Percentiles rank a stretch among this genome's conserved stretches.
These are phyloP conservation scores for Funneliformis geosporum DNA, from an alignment of 192 early-diverging fungal species.

Conservation along the genomic window DNA sequence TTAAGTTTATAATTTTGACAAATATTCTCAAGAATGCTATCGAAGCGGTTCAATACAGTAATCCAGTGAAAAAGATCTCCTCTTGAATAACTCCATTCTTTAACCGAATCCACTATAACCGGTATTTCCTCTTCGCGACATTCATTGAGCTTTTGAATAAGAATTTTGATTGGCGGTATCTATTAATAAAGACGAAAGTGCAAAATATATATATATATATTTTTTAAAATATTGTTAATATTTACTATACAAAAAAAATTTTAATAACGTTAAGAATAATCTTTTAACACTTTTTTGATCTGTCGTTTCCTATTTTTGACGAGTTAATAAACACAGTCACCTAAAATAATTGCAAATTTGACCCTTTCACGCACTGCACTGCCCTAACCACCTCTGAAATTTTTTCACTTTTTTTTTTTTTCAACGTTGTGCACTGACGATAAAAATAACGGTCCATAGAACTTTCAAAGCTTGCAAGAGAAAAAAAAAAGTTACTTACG, in stretches of 20 bases:
- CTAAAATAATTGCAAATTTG: neutral
- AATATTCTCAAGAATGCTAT: constrained; percentile 70
- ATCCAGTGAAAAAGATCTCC: constrained; percentile 98
- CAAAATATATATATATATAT: neutral
- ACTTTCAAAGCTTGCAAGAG: neutral
- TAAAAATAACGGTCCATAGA: neutral
- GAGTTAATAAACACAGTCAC: neutral
- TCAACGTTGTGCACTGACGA: neutral
- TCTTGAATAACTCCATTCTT: constrained; percentile 79
- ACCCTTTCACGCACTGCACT: neutral
- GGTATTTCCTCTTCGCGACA: constrained; percentile 61
- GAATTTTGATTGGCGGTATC: constrained; percentile 54
- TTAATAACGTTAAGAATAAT: neutral
- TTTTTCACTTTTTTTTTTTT: neutral
- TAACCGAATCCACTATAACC: constrained; percentile 46
- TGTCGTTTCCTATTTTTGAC: neutral
- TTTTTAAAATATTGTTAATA: neutral
- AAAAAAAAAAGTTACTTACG: constrained; percentile 7
- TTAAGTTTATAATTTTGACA: constrained; percentile 67
- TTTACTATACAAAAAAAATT: neutral
- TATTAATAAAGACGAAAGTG: constrained; percentile 35
- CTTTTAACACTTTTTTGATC: neutral
- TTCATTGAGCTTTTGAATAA: constrained; percentile 54
- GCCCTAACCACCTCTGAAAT: neutral
- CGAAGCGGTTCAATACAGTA: constrained; percentile 89